phyloP scores from a whole-genome alignment of 2,329 filamentous ascomycete species.

The Paraphoma chrysanthemicola region DNA sequence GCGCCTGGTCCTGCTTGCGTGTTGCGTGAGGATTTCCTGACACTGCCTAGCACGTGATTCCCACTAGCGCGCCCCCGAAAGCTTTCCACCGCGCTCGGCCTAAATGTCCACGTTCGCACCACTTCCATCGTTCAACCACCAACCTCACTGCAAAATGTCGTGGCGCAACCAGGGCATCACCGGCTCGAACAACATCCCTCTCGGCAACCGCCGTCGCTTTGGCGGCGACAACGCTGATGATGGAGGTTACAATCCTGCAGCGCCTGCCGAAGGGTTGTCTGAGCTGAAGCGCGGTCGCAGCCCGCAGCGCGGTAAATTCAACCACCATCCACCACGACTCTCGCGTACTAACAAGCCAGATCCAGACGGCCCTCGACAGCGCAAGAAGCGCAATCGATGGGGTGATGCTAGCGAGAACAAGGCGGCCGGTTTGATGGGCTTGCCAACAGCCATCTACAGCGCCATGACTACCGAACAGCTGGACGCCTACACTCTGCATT shows the following conservation, averaged over 20 bases:
- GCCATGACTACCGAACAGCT: conserved; percentile 99
- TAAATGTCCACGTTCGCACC: conserved; percentile 11
- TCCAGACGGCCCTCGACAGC: conserved; percentile 79
- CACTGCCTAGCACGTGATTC: too few relatives aligned
- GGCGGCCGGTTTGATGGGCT: conserved; percentile 94
- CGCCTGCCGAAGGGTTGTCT: conserved; percentile 53
- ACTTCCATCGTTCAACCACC: conserved; percentile 19
- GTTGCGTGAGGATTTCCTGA: too few relatives aligned
- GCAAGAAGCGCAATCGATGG: conserved; percentile 99
- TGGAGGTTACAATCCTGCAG: conserved; percentile 54
- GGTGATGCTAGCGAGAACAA: conserved; percentile 98
- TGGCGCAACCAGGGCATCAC: conserved; percentile 83
- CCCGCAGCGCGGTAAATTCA: conserved; percentile 74
- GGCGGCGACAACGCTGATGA: conserved; percentile 64
- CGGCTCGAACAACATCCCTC: conserved; percentile 95
- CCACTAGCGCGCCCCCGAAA: conserved; percentile 4
- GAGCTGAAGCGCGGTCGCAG: conserved; percentile 88
- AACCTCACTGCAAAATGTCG: conserved; percentile 57
- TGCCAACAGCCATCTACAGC: conserved; percentile 93
- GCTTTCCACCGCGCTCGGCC: conserved; percentile 8
- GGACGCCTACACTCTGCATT: conserved; percentile 93
- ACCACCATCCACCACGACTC: neutral
- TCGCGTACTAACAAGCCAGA: conserved; percentile 29
- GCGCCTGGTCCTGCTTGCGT: too few relatives aligned
- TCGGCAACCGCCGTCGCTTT: conserved; percentile 84